phyloP scores from a whole-genome alignment of 371 early-diverging fungal genomes.

The Smittium culicis region DNA sequence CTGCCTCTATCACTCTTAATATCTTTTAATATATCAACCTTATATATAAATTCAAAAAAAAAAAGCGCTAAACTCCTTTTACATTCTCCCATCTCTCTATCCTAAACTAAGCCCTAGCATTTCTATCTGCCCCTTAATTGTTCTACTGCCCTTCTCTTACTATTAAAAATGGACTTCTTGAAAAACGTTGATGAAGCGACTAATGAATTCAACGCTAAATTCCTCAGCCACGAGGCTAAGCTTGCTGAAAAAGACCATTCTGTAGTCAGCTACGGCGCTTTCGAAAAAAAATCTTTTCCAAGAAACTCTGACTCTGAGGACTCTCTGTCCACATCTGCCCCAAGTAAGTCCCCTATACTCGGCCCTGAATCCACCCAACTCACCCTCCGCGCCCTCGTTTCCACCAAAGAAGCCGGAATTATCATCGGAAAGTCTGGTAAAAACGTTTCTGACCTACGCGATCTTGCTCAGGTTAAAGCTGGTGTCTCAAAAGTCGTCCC shows the following conservation, averaged over 20 bases:
- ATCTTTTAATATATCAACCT: too few relatives aligned
- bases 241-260: not conserved
- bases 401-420: conserved; percentile 83
- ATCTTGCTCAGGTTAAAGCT: conserved; percentile 64
- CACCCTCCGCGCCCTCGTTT: conserved; percentile 72
- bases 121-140: too few relatives aligned
- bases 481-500: conserved; percentile 74
- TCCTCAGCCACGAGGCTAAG: not conserved
- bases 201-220: not conserved
- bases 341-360: not conserved
- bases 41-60: too few relatives aligned
- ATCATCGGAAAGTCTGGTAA: conserved; percentile 84
- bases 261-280: not conserved
- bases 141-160: too few relatives aligned
- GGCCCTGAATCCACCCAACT: conserved; percentile 28
- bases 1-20: too few relatives aligned
- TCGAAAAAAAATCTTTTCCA: not conserved
- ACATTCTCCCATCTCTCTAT: too few relatives aligned
- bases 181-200: not conserved
- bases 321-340: not conserved
- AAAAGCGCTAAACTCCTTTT: too few relatives aligned
- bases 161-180: not conserved
- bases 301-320: not conserved
- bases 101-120: too few relatives aligned
- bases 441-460: conserved; percentile 70